Percentiles rank a stretch among this genome's conserved stretches.
Evolutionary conservation across 768 basidiomycete genomes (phyloP).

Genomic region (Rhodotorula diobovata): DNA sequence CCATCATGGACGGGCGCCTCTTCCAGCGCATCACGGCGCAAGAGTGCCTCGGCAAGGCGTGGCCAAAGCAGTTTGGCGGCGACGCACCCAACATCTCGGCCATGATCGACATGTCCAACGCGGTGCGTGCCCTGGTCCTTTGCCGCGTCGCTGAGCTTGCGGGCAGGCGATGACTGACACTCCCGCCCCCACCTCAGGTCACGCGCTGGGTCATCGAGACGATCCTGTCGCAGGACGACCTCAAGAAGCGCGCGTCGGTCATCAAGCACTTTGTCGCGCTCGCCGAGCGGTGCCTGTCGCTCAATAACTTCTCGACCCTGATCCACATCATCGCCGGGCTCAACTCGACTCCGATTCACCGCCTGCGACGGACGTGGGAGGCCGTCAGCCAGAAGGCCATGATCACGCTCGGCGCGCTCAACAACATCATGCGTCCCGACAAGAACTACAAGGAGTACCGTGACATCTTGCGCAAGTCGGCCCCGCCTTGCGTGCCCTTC

Average conservation of each 20-base stretch:
- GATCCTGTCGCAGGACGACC: conserved; percentile 72
- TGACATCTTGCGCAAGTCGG: conserved; percentile 70
- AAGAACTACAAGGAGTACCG: conserved; percentile 93
- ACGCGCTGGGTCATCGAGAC: conserved; percentile 88
- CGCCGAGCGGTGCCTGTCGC: conserved; percentile 83
- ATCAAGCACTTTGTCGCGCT: conserved; percentile 87
- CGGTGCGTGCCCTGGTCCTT: conserved; percentile 52
- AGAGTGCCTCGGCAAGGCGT: conserved; percentile 73
- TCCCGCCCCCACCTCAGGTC: conserved; percentile 55
- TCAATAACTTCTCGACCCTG: conserved; percentile 97
- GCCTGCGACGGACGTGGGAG: conserved; percentile 91
- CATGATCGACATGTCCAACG: conserved; percentile 82
- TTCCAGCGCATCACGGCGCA: conserved; percentile 83
- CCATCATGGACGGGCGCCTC: conserved; percentile 78
- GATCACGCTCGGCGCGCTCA: conserved; percentile 69
- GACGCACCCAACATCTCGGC: conserved; percentile 67
- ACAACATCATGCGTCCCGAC: conserved; percentile 84
- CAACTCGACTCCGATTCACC: conserved; percentile 85
- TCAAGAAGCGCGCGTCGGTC: conserved; percentile 69
- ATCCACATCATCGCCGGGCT: conserved; percentile 90
- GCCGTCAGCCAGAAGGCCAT: conserved; percentile 71
- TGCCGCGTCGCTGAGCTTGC: too few relatives aligned
- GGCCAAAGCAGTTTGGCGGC: conserved; percentile 62
- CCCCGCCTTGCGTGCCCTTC: conserved; percentile 93
- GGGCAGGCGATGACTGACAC: not conserved